phyloP scores from a whole-genome alignment of 1,284 basidiomycete genomes.

The Apiotrichum akiyoshidainum region DNA sequence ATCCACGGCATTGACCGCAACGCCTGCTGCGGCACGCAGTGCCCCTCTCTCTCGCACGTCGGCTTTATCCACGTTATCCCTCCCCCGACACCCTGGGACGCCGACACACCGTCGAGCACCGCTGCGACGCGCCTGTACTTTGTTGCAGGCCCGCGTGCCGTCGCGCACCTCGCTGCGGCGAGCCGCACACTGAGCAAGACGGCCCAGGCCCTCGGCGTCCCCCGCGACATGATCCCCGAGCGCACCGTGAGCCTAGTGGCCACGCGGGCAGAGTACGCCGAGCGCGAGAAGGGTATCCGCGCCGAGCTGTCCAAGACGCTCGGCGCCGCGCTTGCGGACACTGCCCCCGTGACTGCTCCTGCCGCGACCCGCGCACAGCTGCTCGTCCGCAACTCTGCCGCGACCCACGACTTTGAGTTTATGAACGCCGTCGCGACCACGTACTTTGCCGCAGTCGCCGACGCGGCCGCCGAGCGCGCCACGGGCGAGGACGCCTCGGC shows the following conservation, averaged over 20 bases:
- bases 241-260: conserved; percentile 56
- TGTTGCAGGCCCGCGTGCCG: conserved; percentile 70
- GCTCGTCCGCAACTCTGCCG: conserved; percentile 20
- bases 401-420: conserved; percentile 47
- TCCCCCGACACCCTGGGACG: conserved; percentile 53
- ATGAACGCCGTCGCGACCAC: conserved; percentile 13
- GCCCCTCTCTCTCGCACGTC: conserved; percentile 40
- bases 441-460: conserved; percentile 1
- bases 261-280: conserved; percentile 61
- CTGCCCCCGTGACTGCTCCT: conserved; percentile 45
- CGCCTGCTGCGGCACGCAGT: conserved; percentile 80
- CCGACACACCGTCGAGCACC: conserved; percentile 45
- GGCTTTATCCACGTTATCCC: conserved; percentile 47
- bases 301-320: conserved; percentile 52
- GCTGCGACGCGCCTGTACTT: conserved; percentile 73
- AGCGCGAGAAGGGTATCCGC: conserved; percentile 53
- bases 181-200: conserved; percentile 60
- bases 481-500: conserved; percentile 14
- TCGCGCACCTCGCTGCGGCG: conserved; percentile 59
- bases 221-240: conserved; percentile 61
- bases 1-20: conserved; percentile 78
- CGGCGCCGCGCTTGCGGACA: conserved; percentile 64
- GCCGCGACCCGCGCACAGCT: neutral
- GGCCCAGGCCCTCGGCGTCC: conserved; percentile 57
- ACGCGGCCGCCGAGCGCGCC: neutral